phyloP scores from a whole-genome alignment of 768 basidiomycete genomes.

The Paxillus ammoniavirescens region DNA sequence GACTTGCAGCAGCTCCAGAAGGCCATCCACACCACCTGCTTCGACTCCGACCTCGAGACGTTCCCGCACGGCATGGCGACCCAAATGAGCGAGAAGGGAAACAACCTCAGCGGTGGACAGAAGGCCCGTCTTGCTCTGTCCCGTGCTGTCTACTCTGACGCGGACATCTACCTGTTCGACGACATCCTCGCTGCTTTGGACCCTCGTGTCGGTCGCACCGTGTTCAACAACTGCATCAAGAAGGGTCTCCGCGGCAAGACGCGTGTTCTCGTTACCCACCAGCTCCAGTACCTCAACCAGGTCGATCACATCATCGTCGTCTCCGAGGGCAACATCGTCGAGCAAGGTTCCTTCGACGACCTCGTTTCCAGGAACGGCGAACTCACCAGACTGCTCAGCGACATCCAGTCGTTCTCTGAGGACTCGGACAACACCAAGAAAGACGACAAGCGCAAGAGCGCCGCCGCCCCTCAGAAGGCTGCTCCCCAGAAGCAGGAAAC shows the following conservation, averaged over 20 bases:
- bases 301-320: conserved; percentile 49
- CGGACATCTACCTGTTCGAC: conserved; percentile 44
- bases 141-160: conserved; percentile 43
- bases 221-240: conserved; percentile 27
- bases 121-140: conserved; percentile 48
- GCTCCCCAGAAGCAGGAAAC: conserved; percentile 10
- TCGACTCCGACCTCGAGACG: conserved; percentile 27
- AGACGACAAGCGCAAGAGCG: conserved; percentile 23
- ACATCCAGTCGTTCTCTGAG: conserved; percentile 12
- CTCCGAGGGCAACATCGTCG: conserved; percentile 42
- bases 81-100: conserved; percentile 48
- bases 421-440: conserved; percentile 6
- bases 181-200: conserved; percentile 48
- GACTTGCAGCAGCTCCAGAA: conserved; percentile 24
- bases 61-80: conserved; percentile 34
- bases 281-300: conserved; percentile 30
- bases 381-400: conserved; percentile 25
- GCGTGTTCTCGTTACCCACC: conserved; percentile 29
- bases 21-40: conserved; percentile 27
- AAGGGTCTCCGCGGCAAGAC: conserved; percentile 22
- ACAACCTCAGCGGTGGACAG: conserved; percentile 46
- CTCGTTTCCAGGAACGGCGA: conserved; percentile 31
- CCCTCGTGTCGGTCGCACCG: conserved; percentile 40
- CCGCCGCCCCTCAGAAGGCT: conserved; percentile 5
- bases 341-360: conserved; percentile 43